Evolutionary conservation across 495 filamentous ascomycete genomes (phyloP).

Genomic region (Neurospora africana): DNA sequence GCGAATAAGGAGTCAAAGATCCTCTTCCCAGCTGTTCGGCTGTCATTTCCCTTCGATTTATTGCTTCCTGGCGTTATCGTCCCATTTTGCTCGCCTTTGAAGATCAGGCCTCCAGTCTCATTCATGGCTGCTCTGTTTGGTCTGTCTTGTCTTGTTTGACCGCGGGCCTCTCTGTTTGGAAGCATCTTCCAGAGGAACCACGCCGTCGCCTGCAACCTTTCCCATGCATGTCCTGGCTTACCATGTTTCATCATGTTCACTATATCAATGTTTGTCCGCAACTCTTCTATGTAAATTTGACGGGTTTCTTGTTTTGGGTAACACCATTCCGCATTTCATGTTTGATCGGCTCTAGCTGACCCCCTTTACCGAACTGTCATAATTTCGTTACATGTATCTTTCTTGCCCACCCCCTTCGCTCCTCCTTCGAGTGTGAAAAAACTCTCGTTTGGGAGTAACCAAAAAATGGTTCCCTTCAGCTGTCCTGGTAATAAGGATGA

Average conservation of each 20-base stretch:
- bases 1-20: conserved; percentile 15
- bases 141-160: conserved; percentile 10
- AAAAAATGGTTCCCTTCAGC: background rate
- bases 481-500: background rate
- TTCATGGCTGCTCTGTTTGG: background rate
- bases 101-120: background rate
- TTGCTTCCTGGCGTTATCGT: conserved; percentile 16
- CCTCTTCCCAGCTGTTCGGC: background rate
- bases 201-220: conserved; percentile 6
- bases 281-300: background rate
- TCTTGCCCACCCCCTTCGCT: background rate
- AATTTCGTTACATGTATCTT: background rate
- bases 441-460: background rate
- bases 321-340: background rate
- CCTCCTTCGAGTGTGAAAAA: background rate
- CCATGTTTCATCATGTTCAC: background rate
- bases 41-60: background rate
- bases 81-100: background rate
- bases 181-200: background rate
- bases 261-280: background rate
- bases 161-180: conserved; percentile 1
- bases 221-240: background rate
- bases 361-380: background rate
- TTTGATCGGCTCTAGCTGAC: background rate
- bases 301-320: background rate